A percentile compares a stretch with the other conserved stretches of the same genome.
These are phyloP conservation scores for Ciborinia camelliae DNA, from an alignment of 2,329 filamentous ascomycete species.

Conservation along the genomic window DNA sequence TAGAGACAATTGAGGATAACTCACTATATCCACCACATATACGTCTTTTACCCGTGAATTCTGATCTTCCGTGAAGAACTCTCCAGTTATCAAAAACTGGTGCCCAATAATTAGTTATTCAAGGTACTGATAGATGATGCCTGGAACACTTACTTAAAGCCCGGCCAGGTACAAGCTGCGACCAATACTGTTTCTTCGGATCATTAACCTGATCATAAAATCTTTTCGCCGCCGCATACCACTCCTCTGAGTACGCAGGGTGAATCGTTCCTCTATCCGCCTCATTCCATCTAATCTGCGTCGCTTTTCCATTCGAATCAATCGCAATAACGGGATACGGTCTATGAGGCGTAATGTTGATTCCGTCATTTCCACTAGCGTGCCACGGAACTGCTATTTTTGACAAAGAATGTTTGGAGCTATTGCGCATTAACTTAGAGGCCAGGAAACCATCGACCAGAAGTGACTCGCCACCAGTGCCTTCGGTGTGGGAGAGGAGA, in stretches of 20 bases:
- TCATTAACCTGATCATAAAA: conserved; percentile 69
- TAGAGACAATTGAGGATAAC: conserved; percentile 38
- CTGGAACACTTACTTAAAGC: conserved; percentile 60
- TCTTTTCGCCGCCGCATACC: conserved; percentile 77
- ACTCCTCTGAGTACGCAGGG: conserved; percentile 40
- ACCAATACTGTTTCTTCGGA: conserved; percentile 68
- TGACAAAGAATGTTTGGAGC: conserved; percentile 57
- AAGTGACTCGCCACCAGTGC: conserved; percentile 69
- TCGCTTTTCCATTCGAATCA: conserved; percentile 22
- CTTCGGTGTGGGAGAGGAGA: conserved; percentile 72
- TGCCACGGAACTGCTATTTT: conserved; percentile 66
- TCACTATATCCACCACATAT: conserved; percentile 90
- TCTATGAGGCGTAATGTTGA: conserved; percentile 70
- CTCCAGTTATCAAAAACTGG: conserved; percentile 95
- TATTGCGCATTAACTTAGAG: conserved; percentile 54
- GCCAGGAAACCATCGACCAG: conserved; percentile 85
- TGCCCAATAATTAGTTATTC: not conserved
- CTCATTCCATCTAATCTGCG: conserved; percentile 87
- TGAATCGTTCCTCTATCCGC: conserved; percentile 69
- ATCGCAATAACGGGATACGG: conserved; percentile 64
- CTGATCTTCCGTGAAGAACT: conserved; percentile 79
- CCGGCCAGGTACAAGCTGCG: conserved; percentile 74
- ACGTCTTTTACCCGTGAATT: conserved; percentile 78
- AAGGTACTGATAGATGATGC: not conserved
- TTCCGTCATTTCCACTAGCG: conserved; percentile 81